Conservation (phyloP, 1,284 basidiomycete species). For the Leccinum griseonigrum region DNA sequence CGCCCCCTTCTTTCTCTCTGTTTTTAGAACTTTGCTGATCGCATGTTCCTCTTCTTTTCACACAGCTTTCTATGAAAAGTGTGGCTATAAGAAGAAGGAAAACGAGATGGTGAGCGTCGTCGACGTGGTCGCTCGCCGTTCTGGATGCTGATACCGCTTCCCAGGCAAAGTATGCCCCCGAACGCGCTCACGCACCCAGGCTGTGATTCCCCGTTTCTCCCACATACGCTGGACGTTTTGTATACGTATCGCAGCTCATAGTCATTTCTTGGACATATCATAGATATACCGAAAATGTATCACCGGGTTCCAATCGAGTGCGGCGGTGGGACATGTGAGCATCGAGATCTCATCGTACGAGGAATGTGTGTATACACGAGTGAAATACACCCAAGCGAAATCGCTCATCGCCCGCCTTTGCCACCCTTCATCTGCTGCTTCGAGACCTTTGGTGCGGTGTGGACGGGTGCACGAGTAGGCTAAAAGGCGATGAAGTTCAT, state of each 20-base stretch:
- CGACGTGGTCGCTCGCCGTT: background rate
- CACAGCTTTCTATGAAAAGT: constrained; percentile 95
- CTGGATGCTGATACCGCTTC: constrained; percentile 5
- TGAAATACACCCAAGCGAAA: constrained; percentile 1
- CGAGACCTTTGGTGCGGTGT: constrained; percentile 79
- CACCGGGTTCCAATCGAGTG: background rate
- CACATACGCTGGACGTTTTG: background rate
- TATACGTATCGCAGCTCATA: background rate
- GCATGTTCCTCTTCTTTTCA: background rate
- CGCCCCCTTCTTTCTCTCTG: background rate
- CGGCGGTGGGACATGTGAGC: constrained; percentile 5
- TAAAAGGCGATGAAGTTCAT: constrained; percentile 22
- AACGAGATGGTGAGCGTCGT: constrained; percentile 72
- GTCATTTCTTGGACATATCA: constrained; percentile 14
- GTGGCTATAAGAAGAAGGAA: constrained; percentile 87
- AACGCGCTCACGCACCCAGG: constrained; percentile 38
- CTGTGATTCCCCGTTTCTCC: constrained; percentile 24
- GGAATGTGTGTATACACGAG: constrained; percentile 24
- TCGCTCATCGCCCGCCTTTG: constrained; percentile 60
- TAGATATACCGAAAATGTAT: constrained; percentile 4
- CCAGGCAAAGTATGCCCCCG: constrained; percentile 55
- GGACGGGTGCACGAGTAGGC: constrained; percentile 51
- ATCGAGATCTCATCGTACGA: constrained; percentile 18
- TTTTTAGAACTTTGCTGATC: constrained; percentile 6
- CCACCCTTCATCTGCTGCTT: constrained; percentile 97